Evolutionary conservation across 306 rosid genomes (phyloP).

Genomic region (Dalbergia cochinchinensis): DNA sequence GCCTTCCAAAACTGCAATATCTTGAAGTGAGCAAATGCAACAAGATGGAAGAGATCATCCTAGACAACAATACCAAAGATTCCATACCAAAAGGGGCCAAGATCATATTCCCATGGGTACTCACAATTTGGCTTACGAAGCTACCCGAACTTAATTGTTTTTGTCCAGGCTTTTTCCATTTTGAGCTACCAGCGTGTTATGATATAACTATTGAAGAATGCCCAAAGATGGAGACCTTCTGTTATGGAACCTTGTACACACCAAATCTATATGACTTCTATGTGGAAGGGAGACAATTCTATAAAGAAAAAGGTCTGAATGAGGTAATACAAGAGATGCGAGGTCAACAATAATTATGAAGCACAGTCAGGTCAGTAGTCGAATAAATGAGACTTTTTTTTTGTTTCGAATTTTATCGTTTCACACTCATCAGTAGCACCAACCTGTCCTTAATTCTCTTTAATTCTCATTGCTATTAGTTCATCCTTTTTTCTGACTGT

Average conservation of each 20-base stretch:
- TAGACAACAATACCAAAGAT: too few relatives aligned
- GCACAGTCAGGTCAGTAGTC: too few relatives aligned
- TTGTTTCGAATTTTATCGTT: too few relatives aligned
- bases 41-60: constrained; percentile 21
- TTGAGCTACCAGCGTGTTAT: neutral
- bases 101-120: neutral
- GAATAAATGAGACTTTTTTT: too few relatives aligned
- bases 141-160: neutral
- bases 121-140: neutral
- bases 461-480: too few relatives aligned
- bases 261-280: neutral
- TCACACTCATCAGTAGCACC: too few relatives aligned
- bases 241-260: neutral
- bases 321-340: neutral
- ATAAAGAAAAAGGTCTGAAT: neutral
- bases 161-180: neutral
- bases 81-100: neutral
- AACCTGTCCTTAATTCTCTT: too few relatives aligned
- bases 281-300: neutral
- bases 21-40: neutral
- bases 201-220: neutral
- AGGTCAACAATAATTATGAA: too few relatives aligned
- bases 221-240: neutral
- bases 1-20: rapidly evolving
- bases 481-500: too few relatives aligned